A percentile compares a stretch with the other conserved stretches of the same genome.
phyloP scores from a whole-genome alignment of 2,329 filamentous ascomycete species.

The Penicillium rolfsii region DNA sequence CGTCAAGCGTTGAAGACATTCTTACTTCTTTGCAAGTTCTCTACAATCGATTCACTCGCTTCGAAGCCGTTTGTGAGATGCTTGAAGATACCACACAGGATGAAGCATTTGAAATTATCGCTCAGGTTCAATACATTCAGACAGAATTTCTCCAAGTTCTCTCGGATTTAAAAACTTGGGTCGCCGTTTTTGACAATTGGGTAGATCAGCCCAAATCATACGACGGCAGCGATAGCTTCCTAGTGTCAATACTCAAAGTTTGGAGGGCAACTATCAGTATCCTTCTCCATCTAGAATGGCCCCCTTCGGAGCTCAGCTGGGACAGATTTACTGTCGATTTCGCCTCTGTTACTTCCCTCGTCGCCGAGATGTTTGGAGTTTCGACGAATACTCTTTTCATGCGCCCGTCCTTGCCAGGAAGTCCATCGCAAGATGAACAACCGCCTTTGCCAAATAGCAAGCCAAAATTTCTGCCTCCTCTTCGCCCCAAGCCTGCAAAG shows the following conservation, averaged over 20 bases:
- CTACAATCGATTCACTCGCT: constrained; percentile 22
- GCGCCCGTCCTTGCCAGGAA: not conserved
- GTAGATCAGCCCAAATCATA: constrained; percentile 5
- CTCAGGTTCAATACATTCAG: constrained; percentile 7
- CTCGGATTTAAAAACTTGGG: constrained; percentile 16
- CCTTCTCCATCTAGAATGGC: constrained; percentile 15
- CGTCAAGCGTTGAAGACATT: constrained; percentile 18
- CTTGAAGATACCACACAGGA: constrained; percentile 1
- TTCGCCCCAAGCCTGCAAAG: constrained; percentile 13
- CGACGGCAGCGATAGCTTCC: not conserved
- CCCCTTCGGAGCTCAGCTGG: constrained; percentile 17
- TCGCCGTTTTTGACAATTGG: constrained; percentile 18
- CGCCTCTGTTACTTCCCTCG: constrained; percentile 10
- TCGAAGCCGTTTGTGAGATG: constrained; percentile 10
- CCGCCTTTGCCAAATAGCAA: constrained; percentile 1
- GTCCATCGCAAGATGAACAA: not conserved
- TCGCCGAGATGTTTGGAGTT: constrained; percentile 14
- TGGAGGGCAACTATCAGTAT: constrained; percentile 20
- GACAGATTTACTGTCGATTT: constrained; percentile 16
- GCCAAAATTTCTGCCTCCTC: constrained; percentile 8
- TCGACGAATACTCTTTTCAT: constrained; percentile 1
- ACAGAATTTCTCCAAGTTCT: constrained; percentile 13
- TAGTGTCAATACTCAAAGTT: constrained; percentile 17
- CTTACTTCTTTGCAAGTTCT: constrained; percentile 17
- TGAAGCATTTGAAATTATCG: constrained; percentile 11